A percentile compares a stretch with the other conserved stretches of the same genome.
phyloP scores from a whole-genome alignment of 2,329 filamentous ascomycete species.

The Monosporascus sp. region DNA sequence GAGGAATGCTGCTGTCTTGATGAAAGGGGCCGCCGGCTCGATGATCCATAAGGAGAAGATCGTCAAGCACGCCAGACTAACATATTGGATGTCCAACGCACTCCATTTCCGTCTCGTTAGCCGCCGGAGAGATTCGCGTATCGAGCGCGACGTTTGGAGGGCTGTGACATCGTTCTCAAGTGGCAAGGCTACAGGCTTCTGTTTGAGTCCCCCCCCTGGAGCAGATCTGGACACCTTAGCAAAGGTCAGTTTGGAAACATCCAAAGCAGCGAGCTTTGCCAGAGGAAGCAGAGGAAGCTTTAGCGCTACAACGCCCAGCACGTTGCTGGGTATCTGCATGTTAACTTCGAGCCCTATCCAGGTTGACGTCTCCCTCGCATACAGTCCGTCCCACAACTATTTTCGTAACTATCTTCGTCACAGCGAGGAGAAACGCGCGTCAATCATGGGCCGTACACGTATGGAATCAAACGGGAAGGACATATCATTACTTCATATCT shows the following conservation, averaged over 20 bases:
- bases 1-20: constrained; percentile 68
- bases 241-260: background rate
- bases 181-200: background rate
- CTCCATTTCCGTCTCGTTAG: constrained; percentile 76
- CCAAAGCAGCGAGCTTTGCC: background rate
- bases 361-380: background rate
- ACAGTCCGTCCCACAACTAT: background rate
- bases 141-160: constrained; percentile 77
- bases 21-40: constrained; percentile 71
- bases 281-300: background rate
- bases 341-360: background rate
- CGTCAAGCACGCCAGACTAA: constrained; percentile 65
- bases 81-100: constrained; percentile 78
- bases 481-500: background rate
- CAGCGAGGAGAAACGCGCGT: background rate
- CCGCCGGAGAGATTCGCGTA: constrained; percentile 68
- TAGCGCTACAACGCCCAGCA: background rate
- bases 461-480: background rate
- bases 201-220: background rate
- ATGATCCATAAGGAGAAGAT: constrained; percentile 75
- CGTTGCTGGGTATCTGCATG: background rate
- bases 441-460: background rate
- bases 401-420: background rate
- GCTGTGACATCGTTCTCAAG: constrained; percentile 56
- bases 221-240: background rate